phyloP scores from a whole-genome alignment of 352 stramenopile genomes.

The Phytophthora megakarya region DNA sequence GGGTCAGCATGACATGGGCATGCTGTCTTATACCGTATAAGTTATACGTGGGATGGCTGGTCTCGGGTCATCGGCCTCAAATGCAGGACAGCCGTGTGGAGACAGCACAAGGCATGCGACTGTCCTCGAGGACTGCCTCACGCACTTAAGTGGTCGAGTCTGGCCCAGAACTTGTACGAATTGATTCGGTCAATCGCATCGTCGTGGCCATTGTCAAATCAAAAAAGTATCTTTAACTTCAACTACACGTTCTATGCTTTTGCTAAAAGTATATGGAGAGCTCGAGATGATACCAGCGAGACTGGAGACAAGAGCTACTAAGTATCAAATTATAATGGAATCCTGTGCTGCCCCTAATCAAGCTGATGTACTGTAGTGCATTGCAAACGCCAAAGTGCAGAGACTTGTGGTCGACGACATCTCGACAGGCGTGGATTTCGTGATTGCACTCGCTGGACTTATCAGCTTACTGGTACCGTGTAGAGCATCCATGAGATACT shows the following conservation, averaged over 20 bases:
- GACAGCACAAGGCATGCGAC: constrained; percentile 11
- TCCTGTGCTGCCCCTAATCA: too few species aligned
- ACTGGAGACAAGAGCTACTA: too few species aligned
- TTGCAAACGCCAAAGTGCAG: constrained; percentile 1
- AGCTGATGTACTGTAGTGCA: constrained; percentile 9
- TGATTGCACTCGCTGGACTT: constrained; percentile 24
- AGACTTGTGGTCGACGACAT: constrained; percentile 7
- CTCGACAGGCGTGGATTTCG: constrained; percentile 10
- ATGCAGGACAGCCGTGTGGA: constrained; percentile 3
- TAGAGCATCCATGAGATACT: not conserved
- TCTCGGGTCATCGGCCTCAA: constrained; percentile 12
- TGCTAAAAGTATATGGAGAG: not conserved
- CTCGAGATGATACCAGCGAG: not conserved
- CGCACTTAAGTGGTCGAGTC: constrained; percentile 17
- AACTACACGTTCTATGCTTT: not conserved
- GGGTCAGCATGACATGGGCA: constrained; percentile 21
- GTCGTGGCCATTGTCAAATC: not conserved
- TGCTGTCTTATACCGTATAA: constrained; percentile 10
- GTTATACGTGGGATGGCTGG: constrained; percentile 19
- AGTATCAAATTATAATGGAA: too few species aligned
- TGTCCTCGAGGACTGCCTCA: constrained; percentile 18
- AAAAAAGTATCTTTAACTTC: constrained; percentile 26
- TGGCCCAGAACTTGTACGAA: not conserved
- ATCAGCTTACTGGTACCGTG: constrained; percentile 19
- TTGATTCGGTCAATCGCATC: not conserved